Conservation (phyloP, 495 filamentous ascomycete species). For the Trichoderma orchidacearum region DNA sequence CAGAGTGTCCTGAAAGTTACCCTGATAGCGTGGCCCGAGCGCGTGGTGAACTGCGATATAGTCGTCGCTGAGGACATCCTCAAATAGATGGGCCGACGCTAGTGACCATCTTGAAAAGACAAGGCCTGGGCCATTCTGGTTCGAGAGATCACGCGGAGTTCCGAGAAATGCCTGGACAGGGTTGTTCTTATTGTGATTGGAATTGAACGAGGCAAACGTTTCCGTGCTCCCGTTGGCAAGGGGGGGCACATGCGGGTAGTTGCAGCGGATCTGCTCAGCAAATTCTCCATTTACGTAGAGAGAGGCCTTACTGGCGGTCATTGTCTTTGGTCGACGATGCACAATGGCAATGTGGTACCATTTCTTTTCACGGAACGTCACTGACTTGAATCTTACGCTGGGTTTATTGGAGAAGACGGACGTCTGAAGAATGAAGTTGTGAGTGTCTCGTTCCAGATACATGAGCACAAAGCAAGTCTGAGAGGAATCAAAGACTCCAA, state of each 20-base stretch:
- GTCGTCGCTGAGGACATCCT: slow-evolving; percentile 81
- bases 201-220: slow-evolving; percentile 44
- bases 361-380: slow-evolving; percentile 51
- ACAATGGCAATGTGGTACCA: slow-evolving; percentile 93
- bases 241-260: slow-evolving; percentile 66
- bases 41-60: slow-evolving; percentile 81
- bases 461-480: slow-evolving; percentile 91
- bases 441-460: slow-evolving; percentile 90
- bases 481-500: slow-evolving; percentile 83
- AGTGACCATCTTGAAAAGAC: slow-evolving; percentile 76
- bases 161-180: slow-evolving; percentile 86
- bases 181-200: slow-evolving; percentile 38
- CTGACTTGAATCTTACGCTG: slow-evolving; percentile 84
- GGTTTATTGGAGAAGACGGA: slow-evolving; percentile 76
- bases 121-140: slow-evolving; percentile 61
- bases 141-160: slow-evolving; percentile 81
- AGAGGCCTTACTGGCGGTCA: slow-evolving; percentile 66
- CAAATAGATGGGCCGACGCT: slow-evolving; percentile 75
- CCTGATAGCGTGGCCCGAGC: slow-evolving; percentile 79
- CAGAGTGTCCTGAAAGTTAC: slow-evolving; percentile 91
- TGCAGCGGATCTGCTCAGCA: slow-evolving; percentile 76
- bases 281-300: slow-evolving; percentile 91
- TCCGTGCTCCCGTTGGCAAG: slow-evolving; percentile 42
- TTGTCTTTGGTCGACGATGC: slow-evolving; percentile 63
- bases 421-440: slow-evolving; percentile 90